phyloP scores from a whole-genome alignment of 2,329 filamentous ascomycete species.

The Stagonosporopsis rhizophila region DNA sequence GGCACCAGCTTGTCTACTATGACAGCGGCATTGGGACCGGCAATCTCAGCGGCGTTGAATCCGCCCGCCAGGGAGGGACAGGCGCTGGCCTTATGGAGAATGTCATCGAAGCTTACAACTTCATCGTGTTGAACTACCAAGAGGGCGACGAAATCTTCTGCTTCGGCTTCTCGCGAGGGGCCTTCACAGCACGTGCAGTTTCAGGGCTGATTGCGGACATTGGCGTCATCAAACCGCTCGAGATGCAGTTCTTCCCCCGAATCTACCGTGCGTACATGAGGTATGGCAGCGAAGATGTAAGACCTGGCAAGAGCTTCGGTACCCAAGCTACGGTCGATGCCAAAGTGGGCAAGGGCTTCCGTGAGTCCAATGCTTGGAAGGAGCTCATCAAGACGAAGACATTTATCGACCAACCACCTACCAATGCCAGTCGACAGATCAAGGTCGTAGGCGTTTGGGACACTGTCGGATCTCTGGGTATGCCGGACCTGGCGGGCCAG shows the following conservation, averaged over 20 bases:
- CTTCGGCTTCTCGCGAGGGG: conserved; percentile 57
- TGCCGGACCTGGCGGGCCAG: conserved; percentile 52
- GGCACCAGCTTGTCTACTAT: conserved; percentile 48
- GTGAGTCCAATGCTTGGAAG: conserved; percentile 38
- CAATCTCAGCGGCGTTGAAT: conserved; percentile 34
- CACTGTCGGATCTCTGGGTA: conserved; percentile 56
- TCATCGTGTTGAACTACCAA: conserved; percentile 59
- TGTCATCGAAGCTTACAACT: conserved; percentile 59
- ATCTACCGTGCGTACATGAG: conserved; percentile 51
- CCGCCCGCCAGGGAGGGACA: conserved; percentile 48
- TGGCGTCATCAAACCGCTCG: conserved; percentile 56
- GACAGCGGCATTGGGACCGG: conserved; percentile 47
- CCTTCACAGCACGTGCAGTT: conserved; percentile 54
- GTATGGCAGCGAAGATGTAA: not conserved
- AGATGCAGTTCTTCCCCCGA: conserved; percentile 54
- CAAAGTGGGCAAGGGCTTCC: conserved; percentile 19
- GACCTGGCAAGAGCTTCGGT: not conserved
- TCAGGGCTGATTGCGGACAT: conserved; percentile 54
- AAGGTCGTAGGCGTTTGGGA: conserved; percentile 58
- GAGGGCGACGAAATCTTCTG: conserved; percentile 58
- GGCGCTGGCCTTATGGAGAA: conserved; percentile 57
- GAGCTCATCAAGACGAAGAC: conserved; percentile 34
- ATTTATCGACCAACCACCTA: not conserved
- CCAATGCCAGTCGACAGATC: conserved; percentile 40
- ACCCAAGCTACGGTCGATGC: not conserved